phyloP scores from a whole-genome alignment of 306 rosid species.

The Cicer chorassanicum region DNA sequence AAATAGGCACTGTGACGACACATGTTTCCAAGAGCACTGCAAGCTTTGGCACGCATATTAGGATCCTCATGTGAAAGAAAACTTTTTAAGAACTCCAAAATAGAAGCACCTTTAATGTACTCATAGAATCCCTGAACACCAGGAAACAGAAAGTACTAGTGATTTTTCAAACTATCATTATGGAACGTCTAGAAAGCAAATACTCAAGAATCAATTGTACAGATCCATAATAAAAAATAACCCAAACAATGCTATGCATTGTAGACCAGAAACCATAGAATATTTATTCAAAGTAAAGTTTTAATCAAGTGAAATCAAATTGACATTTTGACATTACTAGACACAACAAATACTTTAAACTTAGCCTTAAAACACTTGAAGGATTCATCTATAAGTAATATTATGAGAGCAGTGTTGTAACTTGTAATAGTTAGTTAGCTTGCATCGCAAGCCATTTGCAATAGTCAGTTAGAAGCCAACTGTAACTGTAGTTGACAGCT shows the following conservation, averaged over 20 bases:
- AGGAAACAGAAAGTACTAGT: conserved; percentile 17
- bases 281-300: not conserved
- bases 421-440: too few species aligned
- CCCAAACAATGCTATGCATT: not conserved
- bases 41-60: conserved; percentile 87
- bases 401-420: too few species aligned
- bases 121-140: conserved; percentile 79
- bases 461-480: too few species aligned
- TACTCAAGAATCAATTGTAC: not conserved
- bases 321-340: conserved; percentile 24
- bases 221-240: conserved; percentile 22
- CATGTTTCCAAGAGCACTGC: conserved; percentile 99
- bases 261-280: not conserved
- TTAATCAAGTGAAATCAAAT: conserved; percentile 19
- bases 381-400: too few species aligned
- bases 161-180: conserved; percentile 1
- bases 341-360: conserved; percentile 4
- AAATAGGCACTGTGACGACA: conserved; percentile 91
- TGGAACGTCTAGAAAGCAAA: conserved; percentile 26
- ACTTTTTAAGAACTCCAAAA: conserved; percentile 80
- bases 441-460: too few species aligned
- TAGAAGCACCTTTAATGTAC: conserved; percentile 73
- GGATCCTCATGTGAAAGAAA: conserved; percentile 89
- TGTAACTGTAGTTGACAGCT: too few species aligned
- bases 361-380: not conserved